phyloP scores from a whole-genome alignment of 495 filamentous ascomycete genomes.

The Daldinia bambusicola region DNA sequence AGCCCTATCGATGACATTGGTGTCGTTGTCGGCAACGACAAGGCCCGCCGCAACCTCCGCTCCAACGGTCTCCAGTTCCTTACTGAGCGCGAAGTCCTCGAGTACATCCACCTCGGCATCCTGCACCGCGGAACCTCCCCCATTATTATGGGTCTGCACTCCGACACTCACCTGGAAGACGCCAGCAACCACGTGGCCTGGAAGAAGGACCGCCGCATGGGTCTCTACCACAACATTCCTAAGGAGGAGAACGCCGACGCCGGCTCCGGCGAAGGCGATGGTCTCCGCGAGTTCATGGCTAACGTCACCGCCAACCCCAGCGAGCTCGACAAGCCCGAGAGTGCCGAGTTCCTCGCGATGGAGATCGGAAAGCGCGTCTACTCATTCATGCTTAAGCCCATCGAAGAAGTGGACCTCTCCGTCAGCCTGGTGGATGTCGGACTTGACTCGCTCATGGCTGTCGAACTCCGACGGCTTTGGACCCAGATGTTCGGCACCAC shows the following conservation, averaged over 20 bases:
- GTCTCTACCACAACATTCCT: constrained; percentile 2
- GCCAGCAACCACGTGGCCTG: background rate
- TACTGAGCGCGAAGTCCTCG: constrained; percentile 1
- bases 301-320: background rate
- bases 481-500: constrained; percentile 5
- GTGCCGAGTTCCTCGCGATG: constrained; percentile 7
- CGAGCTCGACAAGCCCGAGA: constrained; percentile 15
- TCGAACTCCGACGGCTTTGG: constrained; percentile 7
- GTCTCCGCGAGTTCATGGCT: background rate
- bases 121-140: background rate
- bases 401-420: constrained; percentile 18
- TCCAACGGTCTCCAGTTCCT: constrained; percentile 5
- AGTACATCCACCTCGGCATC: constrained; percentile 3
- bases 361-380: constrained; percentile 22
- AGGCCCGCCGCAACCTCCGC: constrained; percentile 6
- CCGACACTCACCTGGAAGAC: background rate
- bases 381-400: constrained; percentile 28
- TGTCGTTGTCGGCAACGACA: constrained; percentile 7
- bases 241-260: background rate
- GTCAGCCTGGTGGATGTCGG: constrained; percentile 15
- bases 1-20: constrained; percentile 56
- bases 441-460: constrained; percentile 19
- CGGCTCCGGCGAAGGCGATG: background rate
- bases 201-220: constrained; percentile 7
- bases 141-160: constrained; percentile 1